Evolutionary conservation across 805 yeast genomes (phyloP).

Genomic region (Yarrowia hollandica): DNA sequence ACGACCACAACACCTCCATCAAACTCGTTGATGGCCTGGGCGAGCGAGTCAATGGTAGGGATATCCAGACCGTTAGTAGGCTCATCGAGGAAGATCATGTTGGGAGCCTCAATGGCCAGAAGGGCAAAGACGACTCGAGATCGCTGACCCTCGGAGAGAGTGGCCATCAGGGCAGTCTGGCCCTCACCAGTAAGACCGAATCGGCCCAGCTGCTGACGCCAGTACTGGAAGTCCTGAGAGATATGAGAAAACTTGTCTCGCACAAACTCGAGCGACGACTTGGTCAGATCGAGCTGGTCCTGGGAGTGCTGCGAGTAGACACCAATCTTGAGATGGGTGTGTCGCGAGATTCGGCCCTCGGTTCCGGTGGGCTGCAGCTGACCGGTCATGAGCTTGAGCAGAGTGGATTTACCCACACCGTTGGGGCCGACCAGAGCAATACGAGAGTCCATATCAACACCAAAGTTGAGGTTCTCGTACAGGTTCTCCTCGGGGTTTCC

Average conservation of each 20-base stretch:
- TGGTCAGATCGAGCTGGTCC: slow-evolving; percentile 94
- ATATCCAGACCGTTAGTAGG: slow-evolving; percentile 99
- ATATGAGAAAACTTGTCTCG: slow-evolving; percentile 87
- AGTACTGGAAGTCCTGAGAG: slow-evolving; percentile 96
- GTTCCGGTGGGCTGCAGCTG: slow-evolving; percentile 73
- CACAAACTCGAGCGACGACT: slow-evolving; percentile 93
- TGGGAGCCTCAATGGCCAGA: slow-evolving; percentile 92
- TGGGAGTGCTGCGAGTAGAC: slow-evolving; percentile 99
- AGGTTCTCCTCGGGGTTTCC: slow-evolving; percentile 78
- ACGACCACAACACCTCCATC: slow-evolving; percentile 98
- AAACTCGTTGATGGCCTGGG: slow-evolving; percentile 90
- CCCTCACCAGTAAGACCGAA: slow-evolving; percentile 98
- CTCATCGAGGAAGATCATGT: slow-evolving; percentile 93
- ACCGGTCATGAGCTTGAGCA: slow-evolving; percentile 96
- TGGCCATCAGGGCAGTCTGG: slow-evolving; percentile 98
- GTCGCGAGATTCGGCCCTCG: slow-evolving; percentile 92
- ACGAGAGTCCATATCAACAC: slow-evolving; percentile 99
- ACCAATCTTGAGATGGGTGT: slow-evolving; percentile 96
- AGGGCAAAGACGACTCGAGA: slow-evolving; percentile 97
- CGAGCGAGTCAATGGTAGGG: slow-evolving; percentile 96
- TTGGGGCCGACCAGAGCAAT: slow-evolving; percentile 97
- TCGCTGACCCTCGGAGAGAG: slow-evolving; percentile 98
- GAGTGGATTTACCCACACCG: slow-evolving; percentile 98
- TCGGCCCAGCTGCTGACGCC: slow-evolving; percentile 94
- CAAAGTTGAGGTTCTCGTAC: slow-evolving; percentile 88